These are phyloP conservation scores for Pseudonitzschia delicatissima DNA, from an alignment of 108 stramenopile genomes.

Conservation along the genomic window DNA sequence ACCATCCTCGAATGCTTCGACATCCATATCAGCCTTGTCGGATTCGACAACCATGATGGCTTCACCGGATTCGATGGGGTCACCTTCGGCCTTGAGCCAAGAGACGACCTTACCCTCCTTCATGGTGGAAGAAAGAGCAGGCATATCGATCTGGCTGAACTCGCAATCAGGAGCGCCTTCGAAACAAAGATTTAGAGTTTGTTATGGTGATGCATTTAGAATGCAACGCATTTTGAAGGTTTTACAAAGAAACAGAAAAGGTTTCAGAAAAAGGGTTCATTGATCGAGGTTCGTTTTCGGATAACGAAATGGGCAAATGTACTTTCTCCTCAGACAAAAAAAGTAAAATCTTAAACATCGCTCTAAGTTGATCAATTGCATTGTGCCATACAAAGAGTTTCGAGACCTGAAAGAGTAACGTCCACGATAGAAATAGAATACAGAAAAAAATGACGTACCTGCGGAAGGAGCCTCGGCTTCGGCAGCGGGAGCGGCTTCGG, in stretches of 20 bases:
- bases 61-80: constrained; percentile 88
- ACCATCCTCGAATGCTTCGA: constrained; percentile 95
- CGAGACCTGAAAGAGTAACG: no score
- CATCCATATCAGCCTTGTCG: constrained; percentile 99
- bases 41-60: constrained; percentile 96
- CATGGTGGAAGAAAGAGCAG: constrained; percentile 97
- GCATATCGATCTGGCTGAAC: constrained; percentile 92
- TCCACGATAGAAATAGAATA: no score
- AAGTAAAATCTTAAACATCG: no score
- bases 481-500: constrained; percentile 15
- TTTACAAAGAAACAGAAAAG: constrained; percentile 2
- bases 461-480: constrained; percentile 20
- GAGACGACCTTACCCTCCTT: constrained; percentile 96
- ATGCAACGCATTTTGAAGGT: neutral
- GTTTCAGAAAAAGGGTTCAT: no score
- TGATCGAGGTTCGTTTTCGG: neutral
- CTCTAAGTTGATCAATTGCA: no score
- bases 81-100: constrained; percentile 93
- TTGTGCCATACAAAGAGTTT: no score
- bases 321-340: no score
- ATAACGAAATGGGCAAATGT: no score
- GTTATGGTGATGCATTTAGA: constrained; percentile 3
- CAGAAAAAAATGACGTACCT: no score
- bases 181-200: neutral
- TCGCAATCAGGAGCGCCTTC: constrained; percentile 59